Conservation (phyloP, 176 grass and related monocot genomes). For the Oryza nivara region DNA sequence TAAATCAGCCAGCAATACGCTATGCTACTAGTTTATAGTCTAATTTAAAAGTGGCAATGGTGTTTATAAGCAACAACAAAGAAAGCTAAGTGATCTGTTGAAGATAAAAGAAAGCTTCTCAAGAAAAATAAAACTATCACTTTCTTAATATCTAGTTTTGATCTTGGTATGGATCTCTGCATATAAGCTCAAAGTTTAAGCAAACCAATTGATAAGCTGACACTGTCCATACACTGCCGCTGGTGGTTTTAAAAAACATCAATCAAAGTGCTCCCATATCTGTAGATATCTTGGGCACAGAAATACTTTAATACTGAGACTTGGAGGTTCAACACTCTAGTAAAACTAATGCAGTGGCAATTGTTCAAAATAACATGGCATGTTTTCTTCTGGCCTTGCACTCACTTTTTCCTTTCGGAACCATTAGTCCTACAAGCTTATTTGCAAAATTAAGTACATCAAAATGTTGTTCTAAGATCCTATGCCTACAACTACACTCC, state of each 20-base stretch:
- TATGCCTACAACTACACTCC: neutral
- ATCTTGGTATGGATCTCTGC: neutral
- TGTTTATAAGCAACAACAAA: neutral
- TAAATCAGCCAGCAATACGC: neutral
- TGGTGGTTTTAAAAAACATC: neutral
- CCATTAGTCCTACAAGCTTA: conserved; percentile 10
- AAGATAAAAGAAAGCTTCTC: neutral
- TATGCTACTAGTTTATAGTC: conserved; percentile 6
- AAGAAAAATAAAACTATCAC: conserved; percentile 14
- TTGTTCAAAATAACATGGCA: neutral
- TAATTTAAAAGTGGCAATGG: neutral
- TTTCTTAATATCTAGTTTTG: neutral
- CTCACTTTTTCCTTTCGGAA: neutral
- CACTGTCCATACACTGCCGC: neutral
- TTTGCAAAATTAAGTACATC: neutral
- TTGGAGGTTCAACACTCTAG: conserved; percentile 27
- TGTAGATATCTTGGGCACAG: neutral
- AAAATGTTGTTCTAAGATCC: neutral
- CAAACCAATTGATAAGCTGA: conserved; percentile 16
- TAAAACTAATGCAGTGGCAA: neutral
- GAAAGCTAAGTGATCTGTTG: neutral
- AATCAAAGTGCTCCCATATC: conserved; percentile 6
- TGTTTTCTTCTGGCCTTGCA: neutral
- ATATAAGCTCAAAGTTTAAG: conserved; percentile 17
- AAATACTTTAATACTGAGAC: neutral